Conservation (phyloP, 2,329 filamentous ascomycete species). For the Waltergamsia citrina region DNA sequence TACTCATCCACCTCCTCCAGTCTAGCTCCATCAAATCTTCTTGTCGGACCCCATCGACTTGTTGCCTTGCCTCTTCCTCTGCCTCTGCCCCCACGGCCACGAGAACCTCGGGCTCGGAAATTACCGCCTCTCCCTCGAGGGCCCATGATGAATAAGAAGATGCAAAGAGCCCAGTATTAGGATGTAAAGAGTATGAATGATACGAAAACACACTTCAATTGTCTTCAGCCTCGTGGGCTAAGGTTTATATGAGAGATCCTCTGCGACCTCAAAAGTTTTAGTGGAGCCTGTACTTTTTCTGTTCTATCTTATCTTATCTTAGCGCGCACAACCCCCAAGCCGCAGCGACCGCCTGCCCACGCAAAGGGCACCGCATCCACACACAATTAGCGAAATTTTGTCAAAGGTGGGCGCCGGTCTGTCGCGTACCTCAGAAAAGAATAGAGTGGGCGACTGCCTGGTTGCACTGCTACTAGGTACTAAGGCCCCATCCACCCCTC, state of each 20-base stretch:
- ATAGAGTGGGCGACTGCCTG: too few species aligned
- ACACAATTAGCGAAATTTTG: slow-evolving; percentile 32
- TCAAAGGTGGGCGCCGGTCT: too few species aligned
- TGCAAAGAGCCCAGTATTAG: neutral
- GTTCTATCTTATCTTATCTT: slow-evolving; percentile 38
- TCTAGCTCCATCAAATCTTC: slow-evolving; percentile 24
- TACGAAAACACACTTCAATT: too few species aligned
- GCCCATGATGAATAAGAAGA: slow-evolving; percentile 17
- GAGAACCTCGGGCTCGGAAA: slow-evolving; percentile 19
- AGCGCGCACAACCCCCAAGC: slow-evolving; percentile 40
- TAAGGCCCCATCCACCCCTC: slow-evolving; percentile 2
- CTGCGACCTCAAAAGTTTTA: slow-evolving; percentile 12
- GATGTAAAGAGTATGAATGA: too few species aligned
- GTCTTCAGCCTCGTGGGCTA: too few species aligned
- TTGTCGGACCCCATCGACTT: slow-evolving; percentile 24
- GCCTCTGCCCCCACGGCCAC: slow-evolving; percentile 14
- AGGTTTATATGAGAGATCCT: neutral
- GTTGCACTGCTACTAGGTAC: too few species aligned
- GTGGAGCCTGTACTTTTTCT: slow-evolving; percentile 9
- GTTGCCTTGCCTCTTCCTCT: slow-evolving; percentile 20
- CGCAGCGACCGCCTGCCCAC: slow-evolving; percentile 15
- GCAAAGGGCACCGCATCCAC: slow-evolving; percentile 18
- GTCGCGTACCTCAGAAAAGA: too few species aligned
- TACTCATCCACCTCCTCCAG: slow-evolving; percentile 26
- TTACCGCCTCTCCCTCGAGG: slow-evolving; percentile 22